A percentile compares a stretch with the other conserved stretches of the same genome.
These are phyloP conservation scores for Eruca vesicaria DNA, from an alignment of 441 rosid genomes.

Conservation along the genomic window DNA sequence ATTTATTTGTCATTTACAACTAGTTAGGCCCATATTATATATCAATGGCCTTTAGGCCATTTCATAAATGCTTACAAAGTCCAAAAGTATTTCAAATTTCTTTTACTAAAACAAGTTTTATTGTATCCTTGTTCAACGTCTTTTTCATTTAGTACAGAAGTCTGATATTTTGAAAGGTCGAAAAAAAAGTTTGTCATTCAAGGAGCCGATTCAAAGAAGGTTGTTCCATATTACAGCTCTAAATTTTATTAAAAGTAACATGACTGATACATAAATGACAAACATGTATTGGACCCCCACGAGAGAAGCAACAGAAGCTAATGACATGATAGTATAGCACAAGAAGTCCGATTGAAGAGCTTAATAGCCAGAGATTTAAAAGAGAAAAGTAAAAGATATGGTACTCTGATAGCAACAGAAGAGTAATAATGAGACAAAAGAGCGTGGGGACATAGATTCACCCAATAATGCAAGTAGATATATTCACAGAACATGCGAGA, in stretches of 20 bases:
- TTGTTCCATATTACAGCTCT: background rate
- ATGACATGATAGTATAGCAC: slow-evolving; percentile 5
- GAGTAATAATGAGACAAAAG: slow-evolving; percentile 33
- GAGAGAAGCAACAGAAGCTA: slow-evolving; percentile 20
- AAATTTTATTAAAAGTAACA: background rate
- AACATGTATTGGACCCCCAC: slow-evolving; percentile 16
- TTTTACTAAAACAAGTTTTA: background rate
- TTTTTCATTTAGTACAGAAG: background rate
- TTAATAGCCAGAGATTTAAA: slow-evolving; percentile 2
- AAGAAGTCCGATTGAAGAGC: slow-evolving; percentile 15
- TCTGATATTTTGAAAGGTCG: background rate
- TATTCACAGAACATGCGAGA: slow-evolving; percentile 15
- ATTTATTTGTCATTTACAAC: background rate
- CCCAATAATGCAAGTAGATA: slow-evolving; percentile 14
- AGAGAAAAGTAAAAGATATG: background rate
- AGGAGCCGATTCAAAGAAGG: background rate
- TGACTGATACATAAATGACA: background rate
- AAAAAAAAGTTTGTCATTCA: background rate
- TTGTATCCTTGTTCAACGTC: background rate
- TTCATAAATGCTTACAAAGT: background rate
- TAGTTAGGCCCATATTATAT: background rate
- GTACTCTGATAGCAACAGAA: slow-evolving; percentile 22
- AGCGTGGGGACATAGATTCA: slow-evolving; percentile 23
- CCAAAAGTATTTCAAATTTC: too few relatives aligned
- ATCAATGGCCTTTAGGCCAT: background rate